Percentiles rank a stretch among this genome's conserved stretches.
Evolutionary conservation across 257 asterid genomes (phyloP).

Genomic region (Ilex aquifolium): DNA sequence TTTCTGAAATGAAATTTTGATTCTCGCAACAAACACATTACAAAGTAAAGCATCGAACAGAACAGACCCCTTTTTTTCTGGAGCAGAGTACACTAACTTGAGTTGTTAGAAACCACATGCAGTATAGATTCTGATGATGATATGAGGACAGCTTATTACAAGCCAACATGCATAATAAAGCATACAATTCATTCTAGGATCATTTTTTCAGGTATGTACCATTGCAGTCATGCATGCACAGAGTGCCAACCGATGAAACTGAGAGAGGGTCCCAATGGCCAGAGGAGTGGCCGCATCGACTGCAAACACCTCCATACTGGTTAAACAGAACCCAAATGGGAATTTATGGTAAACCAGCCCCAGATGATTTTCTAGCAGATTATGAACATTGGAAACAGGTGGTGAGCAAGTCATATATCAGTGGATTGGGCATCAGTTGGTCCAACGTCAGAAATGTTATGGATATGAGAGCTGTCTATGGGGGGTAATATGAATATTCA

Average conservation of each 20-base stretch:
- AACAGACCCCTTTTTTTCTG: too few species aligned
- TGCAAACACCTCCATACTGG: slow-evolving; percentile 69
- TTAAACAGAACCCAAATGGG: slow-evolving; percentile 62
- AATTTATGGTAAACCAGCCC: slow-evolving; percentile 74
- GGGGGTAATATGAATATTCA: slow-evolving; percentile 50
- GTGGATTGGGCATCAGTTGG: slow-evolving; percentile 73
- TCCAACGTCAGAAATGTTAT: slow-evolving; percentile 63
- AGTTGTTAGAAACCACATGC: too few species aligned
- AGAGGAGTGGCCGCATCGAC: slow-evolving; percentile 79
- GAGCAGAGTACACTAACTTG: too few species aligned
- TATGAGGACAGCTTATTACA: too few species aligned
- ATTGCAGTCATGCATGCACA: slow-evolving; percentile 76
- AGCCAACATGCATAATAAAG: too few species aligned
- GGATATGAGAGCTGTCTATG: slow-evolving; percentile 94
- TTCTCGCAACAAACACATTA: too few species aligned
- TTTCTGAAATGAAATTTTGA: too few species aligned
- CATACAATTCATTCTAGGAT: too few species aligned
- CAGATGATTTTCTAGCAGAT: slow-evolving; percentile 70
- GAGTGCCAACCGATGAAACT: slow-evolving; percentile 38
- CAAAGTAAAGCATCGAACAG: too few species aligned
- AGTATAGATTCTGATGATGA: too few species aligned
- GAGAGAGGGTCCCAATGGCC: slow-evolving; percentile 92
- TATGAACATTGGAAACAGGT: slow-evolving; percentile 61
- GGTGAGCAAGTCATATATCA: slow-evolving; percentile 49
- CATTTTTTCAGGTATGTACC: slow-evolving; percentile 65